These are phyloP conservation scores for Pseudevernia furfuracea DNA, from an alignment of 495 filamentous ascomycete species.

Conservation along the genomic window DNA sequence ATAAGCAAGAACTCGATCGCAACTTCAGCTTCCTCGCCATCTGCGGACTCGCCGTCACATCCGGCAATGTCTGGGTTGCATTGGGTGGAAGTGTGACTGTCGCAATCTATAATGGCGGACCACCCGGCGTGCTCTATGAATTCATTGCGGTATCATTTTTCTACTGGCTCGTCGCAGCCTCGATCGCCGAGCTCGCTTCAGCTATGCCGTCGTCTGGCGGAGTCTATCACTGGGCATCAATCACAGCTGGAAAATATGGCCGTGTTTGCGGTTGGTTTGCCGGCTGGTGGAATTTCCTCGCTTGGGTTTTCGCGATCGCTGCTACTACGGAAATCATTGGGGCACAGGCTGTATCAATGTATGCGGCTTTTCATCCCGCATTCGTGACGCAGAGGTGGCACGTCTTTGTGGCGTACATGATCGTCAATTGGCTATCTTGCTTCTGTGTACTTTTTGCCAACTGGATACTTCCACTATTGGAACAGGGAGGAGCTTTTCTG, in stretches of 20 bases:
- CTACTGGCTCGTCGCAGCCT: constrained; percentile 49
- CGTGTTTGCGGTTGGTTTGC: constrained; percentile 67
- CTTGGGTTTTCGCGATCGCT: constrained; percentile 59
- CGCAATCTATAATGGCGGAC: constrained; percentile 34
- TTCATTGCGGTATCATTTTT: constrained; percentile 33
- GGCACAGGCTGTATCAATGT: constrained; percentile 64
- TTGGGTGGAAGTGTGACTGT: constrained; percentile 45
- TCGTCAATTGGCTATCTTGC: constrained; percentile 60
- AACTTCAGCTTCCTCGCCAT: constrained; percentile 48
- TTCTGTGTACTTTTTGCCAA: constrained; percentile 63
- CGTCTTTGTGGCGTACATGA: constrained; percentile 62
- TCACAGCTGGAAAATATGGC: constrained; percentile 65
- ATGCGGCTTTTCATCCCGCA: constrained; percentile 58
- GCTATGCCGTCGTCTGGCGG: constrained; percentile 74
- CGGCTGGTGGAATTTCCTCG: constrained; percentile 73
- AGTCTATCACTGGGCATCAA: constrained; percentile 79
- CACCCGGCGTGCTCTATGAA: constrained; percentile 36
- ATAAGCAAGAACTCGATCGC: constrained; percentile 47
- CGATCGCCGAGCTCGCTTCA: constrained; percentile 67
- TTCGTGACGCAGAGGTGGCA: constrained; percentile 62
- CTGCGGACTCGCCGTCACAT: constrained; percentile 44
- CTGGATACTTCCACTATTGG: constrained; percentile 54
- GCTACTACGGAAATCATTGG: constrained; percentile 61
- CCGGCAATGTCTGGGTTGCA: constrained; percentile 50
- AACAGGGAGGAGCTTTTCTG: constrained; percentile 60